Percentiles rank a stretch among this genome's conserved stretches.
Evolutionary conservation across 495 filamentous ascomycete genomes (phyloP).

Genomic region (Lasiosphaeria miniovina): DNA sequence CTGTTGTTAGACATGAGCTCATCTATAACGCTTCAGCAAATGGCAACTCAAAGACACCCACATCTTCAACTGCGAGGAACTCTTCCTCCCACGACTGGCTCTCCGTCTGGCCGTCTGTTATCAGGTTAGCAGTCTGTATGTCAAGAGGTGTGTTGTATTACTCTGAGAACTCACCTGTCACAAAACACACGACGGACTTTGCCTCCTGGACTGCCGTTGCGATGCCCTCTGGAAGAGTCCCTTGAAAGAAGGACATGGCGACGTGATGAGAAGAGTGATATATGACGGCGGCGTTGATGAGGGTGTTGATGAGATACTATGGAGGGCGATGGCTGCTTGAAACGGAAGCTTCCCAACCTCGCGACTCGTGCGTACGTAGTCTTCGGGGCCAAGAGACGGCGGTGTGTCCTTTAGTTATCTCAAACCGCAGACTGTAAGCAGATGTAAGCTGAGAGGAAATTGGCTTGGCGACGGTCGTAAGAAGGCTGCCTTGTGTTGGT

Average conservation of each 20-base stretch:
- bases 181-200: slow-evolving; percentile 46
- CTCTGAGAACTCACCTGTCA: slow-evolving; percentile 41
- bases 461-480: background rate
- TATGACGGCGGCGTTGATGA: background rate
- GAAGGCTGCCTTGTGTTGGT: background rate
- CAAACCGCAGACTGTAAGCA: too few relatives aligned
- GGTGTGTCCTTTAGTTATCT: too few relatives aligned
- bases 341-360: too few relatives aligned
- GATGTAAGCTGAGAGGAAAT: too few relatives aligned
- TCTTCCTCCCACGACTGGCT: slow-evolving; percentile 74
- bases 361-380: too few relatives aligned
- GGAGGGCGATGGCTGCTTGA: too few relatives aligned
- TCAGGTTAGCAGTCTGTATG: slow-evolving; percentile 5
- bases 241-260: slow-evolving; percentile 70
- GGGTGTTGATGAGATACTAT: background rate
- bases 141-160: background rate
- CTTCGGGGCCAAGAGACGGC: too few relatives aligned
- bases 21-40: too few relatives aligned
- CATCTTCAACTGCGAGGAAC: slow-evolving; percentile 61
- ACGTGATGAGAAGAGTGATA: background rate
- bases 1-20: background rate
- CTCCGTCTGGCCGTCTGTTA: slow-evolving; percentile 58
- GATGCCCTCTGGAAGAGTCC: slow-evolving; percentile 76
- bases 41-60: slow-evolving; percentile 25
- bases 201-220: slow-evolving; percentile 62